These are phyloP conservation scores for Leishmania mexicana DNA, from an alignment of 208 protist genomes.

Conservation along the genomic window DNA sequence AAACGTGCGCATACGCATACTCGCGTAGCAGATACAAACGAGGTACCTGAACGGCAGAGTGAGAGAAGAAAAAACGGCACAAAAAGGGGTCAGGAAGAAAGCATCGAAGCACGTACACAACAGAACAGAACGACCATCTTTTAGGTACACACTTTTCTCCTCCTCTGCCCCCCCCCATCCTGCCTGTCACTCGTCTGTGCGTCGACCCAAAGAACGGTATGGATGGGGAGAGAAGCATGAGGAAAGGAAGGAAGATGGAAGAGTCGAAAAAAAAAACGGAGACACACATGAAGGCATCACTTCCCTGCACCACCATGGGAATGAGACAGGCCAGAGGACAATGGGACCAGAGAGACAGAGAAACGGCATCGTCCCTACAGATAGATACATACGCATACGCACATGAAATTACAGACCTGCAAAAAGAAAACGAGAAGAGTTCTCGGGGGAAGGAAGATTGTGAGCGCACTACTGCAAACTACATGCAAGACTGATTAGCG, in stretches of 20 bases:
- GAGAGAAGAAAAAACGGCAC: not conserved
- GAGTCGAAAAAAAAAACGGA: not conserved
- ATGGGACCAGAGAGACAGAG: not conserved
- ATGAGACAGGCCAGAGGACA: not conserved
- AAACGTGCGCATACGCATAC: not conserved
- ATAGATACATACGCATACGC: constrained; percentile 3
- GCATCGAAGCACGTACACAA: not conserved
- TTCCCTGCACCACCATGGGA: not conserved
- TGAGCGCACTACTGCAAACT: not conserved
- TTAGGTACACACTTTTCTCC: not conserved
- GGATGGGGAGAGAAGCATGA: not conserved
- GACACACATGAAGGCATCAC: not conserved
- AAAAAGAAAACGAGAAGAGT: not conserved
- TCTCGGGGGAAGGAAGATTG: not conserved
- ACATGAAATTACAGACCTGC: not conserved
- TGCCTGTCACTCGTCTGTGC: not conserved
- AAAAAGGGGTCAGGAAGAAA: not conserved
- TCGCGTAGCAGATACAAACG: not conserved
- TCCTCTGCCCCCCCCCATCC: not conserved
- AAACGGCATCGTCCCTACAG: not conserved
- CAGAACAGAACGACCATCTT: not conserved
- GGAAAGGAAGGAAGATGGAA: not conserved
- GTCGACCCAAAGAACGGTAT: not conserved
- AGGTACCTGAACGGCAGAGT: not conserved
- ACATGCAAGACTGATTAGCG: not conserved